Percentiles rank a stretch among this genome's conserved stretches.
These are phyloP conservation scores for Mycena sanguinolenta DNA, from an alignment of 768 basidiomycete species.

Conservation along the genomic window DNA sequence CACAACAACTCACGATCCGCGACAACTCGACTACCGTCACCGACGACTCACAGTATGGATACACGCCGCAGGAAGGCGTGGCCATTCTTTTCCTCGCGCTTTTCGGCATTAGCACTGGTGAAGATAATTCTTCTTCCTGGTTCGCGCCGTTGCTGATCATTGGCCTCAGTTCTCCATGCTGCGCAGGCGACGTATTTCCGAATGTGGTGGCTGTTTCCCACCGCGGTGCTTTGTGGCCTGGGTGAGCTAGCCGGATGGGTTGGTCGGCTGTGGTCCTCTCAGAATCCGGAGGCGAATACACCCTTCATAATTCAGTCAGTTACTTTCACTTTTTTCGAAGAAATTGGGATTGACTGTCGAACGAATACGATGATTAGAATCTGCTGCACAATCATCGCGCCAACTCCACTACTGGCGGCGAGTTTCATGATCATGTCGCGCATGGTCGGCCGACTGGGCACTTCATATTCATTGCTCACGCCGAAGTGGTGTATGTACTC, in stretches of 20 bases:
- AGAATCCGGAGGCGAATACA: conserved; percentile 33
- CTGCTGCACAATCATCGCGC: conserved; percentile 62
- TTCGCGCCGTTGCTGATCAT: neutral
- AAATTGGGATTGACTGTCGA: neutral
- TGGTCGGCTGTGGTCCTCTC: conserved; percentile 63
- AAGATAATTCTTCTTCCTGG: conserved; percentile 11
- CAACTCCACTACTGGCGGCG: conserved; percentile 70
- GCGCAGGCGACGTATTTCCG: conserved; percentile 58
- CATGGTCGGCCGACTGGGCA: conserved; percentile 59
- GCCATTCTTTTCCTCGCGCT: conserved; percentile 36
- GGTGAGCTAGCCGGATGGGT: conserved; percentile 69
- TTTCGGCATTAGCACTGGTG: conserved; percentile 57
- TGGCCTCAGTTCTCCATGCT: conserved; percentile 57
- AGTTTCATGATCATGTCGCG: conserved; percentile 66
- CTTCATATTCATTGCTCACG: conserved; percentile 61
- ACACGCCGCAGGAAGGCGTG: conserved; percentile 4
- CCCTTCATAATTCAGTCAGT: conserved; percentile 59
- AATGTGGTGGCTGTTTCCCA: conserved; percentile 67
- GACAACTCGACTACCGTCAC: neutral
- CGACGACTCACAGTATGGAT: conserved; percentile 19
- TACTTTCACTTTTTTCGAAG: neutral
- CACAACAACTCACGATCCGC: neutral
- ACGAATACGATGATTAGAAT: conserved; percentile 46
- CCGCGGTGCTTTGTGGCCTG: conserved; percentile 59
- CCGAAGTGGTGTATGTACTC: conserved; percentile 54